Percentiles rank a stretch among this genome's conserved stretches.
Evolutionary conservation across 192 early-diverging fungal species (phyloP).

Genomic region (Linnemannia schmuckeri): DNA sequence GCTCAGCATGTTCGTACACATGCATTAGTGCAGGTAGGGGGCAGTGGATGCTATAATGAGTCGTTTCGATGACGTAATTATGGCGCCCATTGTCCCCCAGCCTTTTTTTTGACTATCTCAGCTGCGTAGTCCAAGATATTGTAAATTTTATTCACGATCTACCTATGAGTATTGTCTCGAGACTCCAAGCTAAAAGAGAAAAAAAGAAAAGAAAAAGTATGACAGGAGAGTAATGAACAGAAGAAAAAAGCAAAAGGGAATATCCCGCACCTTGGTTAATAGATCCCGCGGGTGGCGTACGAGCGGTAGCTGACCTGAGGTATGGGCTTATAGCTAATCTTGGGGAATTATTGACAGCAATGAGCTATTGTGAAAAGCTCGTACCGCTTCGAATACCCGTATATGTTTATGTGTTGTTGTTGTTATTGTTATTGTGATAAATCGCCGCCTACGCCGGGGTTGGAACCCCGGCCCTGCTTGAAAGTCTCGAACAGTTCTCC

Average conservation of each 20-base stretch:
- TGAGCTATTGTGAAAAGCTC: slow-evolving; percentile 50
- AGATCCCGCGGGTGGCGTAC: slow-evolving; percentile 52
- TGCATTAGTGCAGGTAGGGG: no score
- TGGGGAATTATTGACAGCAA: slow-evolving; percentile 58
- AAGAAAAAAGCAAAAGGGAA: slow-evolving; percentile 17
- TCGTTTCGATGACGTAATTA: no score
- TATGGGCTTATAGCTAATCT: slow-evolving; percentile 46
- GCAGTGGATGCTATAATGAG: no score
- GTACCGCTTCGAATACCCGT: slow-evolving; percentile 58
- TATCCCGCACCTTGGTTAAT: slow-evolving; percentile 54
- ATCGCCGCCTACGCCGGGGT: slow-evolving; percentile 1
- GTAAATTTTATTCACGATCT: no score
- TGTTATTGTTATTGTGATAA: neutral
- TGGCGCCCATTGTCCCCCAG: no score
- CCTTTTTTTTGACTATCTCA: no score
- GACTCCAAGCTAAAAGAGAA: no score
- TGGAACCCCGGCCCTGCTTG: slow-evolving; percentile 13
- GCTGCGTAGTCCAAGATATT: no score
- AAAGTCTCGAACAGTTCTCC: neutral
- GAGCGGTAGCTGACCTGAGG: slow-evolving; percentile 57
- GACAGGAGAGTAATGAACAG: neutral
- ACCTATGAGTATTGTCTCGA: no score
- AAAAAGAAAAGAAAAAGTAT: no score
- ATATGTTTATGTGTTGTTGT: neutral
- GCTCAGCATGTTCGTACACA: no score